Evolutionary conservation across 305 asterid species (phyloP).

Genomic region (Solanum aculeatissimum): DNA sequence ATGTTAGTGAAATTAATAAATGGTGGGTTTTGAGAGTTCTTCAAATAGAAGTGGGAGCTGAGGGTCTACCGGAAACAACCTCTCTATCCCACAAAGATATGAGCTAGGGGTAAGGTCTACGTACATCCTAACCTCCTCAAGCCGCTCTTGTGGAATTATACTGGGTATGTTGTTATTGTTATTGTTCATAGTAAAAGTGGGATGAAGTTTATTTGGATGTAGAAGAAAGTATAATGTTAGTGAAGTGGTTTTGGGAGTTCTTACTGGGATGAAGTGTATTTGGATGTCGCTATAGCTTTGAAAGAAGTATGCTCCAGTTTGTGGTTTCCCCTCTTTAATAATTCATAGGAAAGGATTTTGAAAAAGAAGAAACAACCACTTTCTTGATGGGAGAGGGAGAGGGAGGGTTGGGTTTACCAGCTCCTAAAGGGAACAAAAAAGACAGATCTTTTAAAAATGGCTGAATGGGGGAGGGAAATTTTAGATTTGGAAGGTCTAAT

Average conservation of each 20-base stretch:
- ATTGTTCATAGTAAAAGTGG: not conserved
- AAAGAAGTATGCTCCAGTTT: not conserved
- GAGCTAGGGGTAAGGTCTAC: too few relatives aligned
- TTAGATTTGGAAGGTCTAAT: not conserved
- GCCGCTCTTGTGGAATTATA: too few relatives aligned
- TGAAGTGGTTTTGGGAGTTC: not conserved
- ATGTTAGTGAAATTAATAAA: not conserved
- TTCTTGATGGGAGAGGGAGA: not conserved
- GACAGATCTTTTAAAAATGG: not conserved
- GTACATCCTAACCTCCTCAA: too few relatives aligned
- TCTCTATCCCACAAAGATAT: too few relatives aligned
- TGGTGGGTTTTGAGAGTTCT: not conserved
- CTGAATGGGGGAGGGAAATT: not conserved
- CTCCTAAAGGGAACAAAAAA: not conserved
- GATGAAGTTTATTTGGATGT: not conserved
- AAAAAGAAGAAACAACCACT: not conserved
- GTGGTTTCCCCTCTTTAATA: not conserved
- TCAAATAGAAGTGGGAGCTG: not conserved
- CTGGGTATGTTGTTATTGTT: too few relatives aligned
- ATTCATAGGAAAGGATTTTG: not conserved
- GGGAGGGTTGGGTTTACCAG: not conserved
- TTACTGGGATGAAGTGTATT: not conserved
- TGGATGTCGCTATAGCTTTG: not conserved
- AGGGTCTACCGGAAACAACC: too few relatives aligned
- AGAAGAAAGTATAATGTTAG: not conserved